A percentile compares a stretch with the other conserved stretches of the same genome.
phyloP scores from a whole-genome alignment of 2,329 filamentous ascomycete genomes.

The Sporothrix inflata region DNA sequence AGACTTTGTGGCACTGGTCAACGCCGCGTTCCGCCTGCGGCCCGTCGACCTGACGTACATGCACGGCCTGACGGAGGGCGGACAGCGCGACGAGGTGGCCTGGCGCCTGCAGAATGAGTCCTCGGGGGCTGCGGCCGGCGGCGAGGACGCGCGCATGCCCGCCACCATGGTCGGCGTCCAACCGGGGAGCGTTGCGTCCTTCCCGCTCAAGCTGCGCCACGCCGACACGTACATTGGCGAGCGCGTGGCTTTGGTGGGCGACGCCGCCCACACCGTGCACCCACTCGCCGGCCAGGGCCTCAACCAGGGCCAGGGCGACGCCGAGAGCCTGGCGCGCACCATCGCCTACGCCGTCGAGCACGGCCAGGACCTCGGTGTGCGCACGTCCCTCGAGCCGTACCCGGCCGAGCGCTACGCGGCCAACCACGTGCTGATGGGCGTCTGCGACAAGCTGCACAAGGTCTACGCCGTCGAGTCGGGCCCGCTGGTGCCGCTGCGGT shows the following conservation, averaged over 20 bases:
- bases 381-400: slow-evolving; percentile 80
- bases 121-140: background rate
- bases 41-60: slow-evolving; percentile 82
- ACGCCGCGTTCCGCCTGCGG: slow-evolving; percentile 85
- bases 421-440: slow-evolving; percentile 78
- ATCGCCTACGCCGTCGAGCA: slow-evolving; percentile 78
- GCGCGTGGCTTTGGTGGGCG: slow-evolving; percentile 87
- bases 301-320: slow-evolving; percentile 90
- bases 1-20: slow-evolving; percentile 86
- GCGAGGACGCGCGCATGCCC: slow-evolving; percentile 58
- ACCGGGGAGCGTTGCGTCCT: slow-evolving; percentile 79
- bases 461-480: slow-evolving; percentile 81
- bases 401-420: slow-evolving; percentile 77
- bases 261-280: slow-evolving; percentile 94
- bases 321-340: slow-evolving; percentile 73
- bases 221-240: slow-evolving; percentile 92
- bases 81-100: slow-evolving; percentile 50
- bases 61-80: slow-evolving; percentile 58
- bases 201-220: slow-evolving; percentile 88
- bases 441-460: slow-evolving; percentile 89
- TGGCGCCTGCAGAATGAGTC: slow-evolving; percentile 73
- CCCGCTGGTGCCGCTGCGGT: slow-evolving; percentile 78
- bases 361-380: slow-evolving; percentile 83
- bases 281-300: slow-evolving; percentile 92
- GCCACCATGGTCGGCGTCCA: slow-evolving; percentile 72